Percentiles rank a stretch among this genome's conserved stretches.
These are phyloP conservation scores for Ormosia semicastrata DNA, from an alignment of 306 rosid genomes.

Conservation along the genomic window DNA sequence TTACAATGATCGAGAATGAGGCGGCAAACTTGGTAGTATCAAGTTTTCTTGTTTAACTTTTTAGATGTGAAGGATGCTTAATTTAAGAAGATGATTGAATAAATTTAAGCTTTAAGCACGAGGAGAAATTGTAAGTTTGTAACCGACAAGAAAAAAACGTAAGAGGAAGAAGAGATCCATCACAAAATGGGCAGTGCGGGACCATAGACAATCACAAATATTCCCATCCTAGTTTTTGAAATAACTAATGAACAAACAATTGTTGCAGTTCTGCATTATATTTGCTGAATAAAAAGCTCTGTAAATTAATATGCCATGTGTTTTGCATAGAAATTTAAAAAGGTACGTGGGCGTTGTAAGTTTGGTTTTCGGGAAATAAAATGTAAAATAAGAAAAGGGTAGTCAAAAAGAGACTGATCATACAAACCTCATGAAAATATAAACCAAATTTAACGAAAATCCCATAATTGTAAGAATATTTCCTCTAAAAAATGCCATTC, in stretches of 20 bases:
- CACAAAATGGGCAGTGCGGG: not conserved
- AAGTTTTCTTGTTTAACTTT: not conserved
- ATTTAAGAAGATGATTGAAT: not conserved
- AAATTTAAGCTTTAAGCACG: not conserved
- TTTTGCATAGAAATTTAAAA: not conserved
- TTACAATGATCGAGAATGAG: not conserved
- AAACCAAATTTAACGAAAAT: not conserved
- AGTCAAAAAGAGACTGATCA: not conserved
- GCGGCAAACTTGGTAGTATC: not conserved
- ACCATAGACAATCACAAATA: not conserved
- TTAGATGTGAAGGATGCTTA: not conserved
- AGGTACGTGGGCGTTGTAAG: not conserved
- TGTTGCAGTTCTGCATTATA: not conserved
- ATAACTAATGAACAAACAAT: not conserved
- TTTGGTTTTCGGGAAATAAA: not conserved
- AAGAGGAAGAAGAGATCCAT: not conserved
- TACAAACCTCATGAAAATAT: not conserved
- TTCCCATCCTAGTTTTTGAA: not conserved
- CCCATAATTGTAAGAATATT: not conserved
- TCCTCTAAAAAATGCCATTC: not conserved
- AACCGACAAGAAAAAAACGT: not conserved
- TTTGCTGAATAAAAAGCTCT: not conserved
- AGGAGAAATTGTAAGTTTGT: not conserved
- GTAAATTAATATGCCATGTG: not conserved
- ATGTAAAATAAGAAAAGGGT: not conserved